These are phyloP conservation scores for Syncephalastrum racemosum DNA, from an alignment of 371 early-diverging fungal species.

Conservation along the genomic window DNA sequence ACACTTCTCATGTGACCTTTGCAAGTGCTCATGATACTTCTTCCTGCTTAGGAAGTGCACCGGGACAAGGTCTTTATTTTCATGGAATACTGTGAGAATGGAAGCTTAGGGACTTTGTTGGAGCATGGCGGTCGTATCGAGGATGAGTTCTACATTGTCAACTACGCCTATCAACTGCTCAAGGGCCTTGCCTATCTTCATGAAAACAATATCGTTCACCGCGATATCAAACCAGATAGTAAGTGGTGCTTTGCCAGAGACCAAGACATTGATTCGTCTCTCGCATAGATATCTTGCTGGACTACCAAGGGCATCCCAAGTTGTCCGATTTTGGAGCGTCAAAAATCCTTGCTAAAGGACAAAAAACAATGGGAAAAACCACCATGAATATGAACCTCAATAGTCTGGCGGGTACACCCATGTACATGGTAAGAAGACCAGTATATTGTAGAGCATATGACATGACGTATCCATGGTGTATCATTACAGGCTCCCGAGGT, in stretches of 20 bases:
- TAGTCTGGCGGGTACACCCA: slow-evolving; percentile 91
- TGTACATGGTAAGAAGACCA: slow-evolving; percentile 79
- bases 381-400: slow-evolving; percentile 57
- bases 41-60: slow-evolving; percentile 68
- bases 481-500: slow-evolving; percentile 81
- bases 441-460: background rate
- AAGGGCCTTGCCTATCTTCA: slow-evolving; percentile 89
- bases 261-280: background rate
- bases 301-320: slow-evolving; percentile 77
- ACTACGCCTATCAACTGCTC: slow-evolving; percentile 86
- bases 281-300: slow-evolving; percentile 71
- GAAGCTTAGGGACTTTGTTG: slow-evolving; percentile 76
- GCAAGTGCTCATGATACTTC: background rate
- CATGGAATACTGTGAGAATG: slow-evolving; percentile 92
- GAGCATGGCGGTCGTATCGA: slow-evolving; percentile 79
- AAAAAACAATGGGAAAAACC: slow-evolving; percentile 65
- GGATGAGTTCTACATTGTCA: slow-evolving; percentile 70
- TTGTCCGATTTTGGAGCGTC: slow-evolving; percentile 91
- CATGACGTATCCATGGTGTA: background rate
- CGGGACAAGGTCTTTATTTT: slow-evolving; percentile 89
- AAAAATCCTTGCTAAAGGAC: slow-evolving; percentile 79
- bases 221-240: slow-evolving; percentile 91
- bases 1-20: no score
- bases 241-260: slow-evolving; percentile 30
- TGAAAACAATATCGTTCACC: slow-evolving; percentile 82